Evolutionary conservation across 164 flowering plant genomes (phyloP).

Genomic region (Liriodendron chinense): DNA sequence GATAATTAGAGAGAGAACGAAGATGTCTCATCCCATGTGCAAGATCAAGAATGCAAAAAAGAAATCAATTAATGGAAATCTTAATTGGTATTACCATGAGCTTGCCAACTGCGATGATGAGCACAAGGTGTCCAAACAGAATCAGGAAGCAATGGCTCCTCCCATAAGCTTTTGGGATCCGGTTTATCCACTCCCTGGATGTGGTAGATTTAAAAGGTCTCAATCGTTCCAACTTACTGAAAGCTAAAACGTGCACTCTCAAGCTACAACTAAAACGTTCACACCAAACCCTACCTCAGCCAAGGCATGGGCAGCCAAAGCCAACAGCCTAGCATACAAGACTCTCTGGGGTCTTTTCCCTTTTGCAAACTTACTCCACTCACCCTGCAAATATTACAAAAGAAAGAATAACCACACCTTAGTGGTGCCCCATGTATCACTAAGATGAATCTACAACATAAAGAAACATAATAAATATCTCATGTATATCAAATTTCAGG

Average conservation of each 20-base stretch:
- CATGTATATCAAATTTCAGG: background rate
- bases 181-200: conserved; percentile 60
- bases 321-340: conserved; percentile 63
- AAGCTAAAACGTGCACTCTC: background rate
- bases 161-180: conserved; percentile 95
- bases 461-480: background rate
- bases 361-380: conserved; percentile 46
- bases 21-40: background rate
- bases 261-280: background rate
- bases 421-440: background rate
- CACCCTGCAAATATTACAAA: conserved; percentile 40
- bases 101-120: conserved; percentile 63
- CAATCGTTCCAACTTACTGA: background rate
- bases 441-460: background rate
- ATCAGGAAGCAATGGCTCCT: conserved; percentile 61
- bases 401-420: background rate
- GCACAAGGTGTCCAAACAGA: conserved; percentile 93
- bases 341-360: conserved; percentile 52
- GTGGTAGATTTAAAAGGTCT: conserved; percentile 1
- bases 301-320: conserved; percentile 93
- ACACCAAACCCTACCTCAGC: conserved; percentile 64
- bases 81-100: conserved; percentile 48
- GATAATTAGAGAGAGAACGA: background rate
- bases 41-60: background rate
- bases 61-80: background rate